Conservation (phyloP, 2,329 filamentous ascomycete genomes). For the Pezicula neosporulosa region DNA sequence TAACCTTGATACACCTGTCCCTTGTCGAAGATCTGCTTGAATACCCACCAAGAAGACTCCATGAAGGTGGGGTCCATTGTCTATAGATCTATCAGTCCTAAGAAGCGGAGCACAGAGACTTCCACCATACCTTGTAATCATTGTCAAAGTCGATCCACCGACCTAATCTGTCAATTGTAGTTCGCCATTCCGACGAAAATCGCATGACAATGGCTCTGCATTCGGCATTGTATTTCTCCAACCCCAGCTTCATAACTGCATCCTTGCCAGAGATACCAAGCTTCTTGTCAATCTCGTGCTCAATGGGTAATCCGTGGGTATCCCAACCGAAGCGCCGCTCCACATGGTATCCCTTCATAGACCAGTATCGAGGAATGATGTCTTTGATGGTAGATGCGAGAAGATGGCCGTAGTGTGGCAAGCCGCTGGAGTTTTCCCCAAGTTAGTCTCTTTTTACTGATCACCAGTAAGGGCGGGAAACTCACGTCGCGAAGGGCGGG, state of each 20-base stretch:
- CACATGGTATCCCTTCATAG: conserved; percentile 93
- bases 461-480: neutral
- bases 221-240: conserved; percentile 87
- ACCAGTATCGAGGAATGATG: conserved; percentile 94
- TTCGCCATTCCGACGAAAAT: conserved; percentile 81
- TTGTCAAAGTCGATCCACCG: conserved; percentile 98
- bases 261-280: conserved; percentile 83
- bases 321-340: conserved; percentile 95
- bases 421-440: conserved; percentile 32
- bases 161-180: conserved; percentile 82
- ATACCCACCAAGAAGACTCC: conserved; percentile 97
- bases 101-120: neutral
- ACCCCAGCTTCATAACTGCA: conserved; percentile 80
- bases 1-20: conserved; percentile 86
- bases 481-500: conserved; percentile 67
- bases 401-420: conserved; percentile 65
- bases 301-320: conserved; percentile 89
- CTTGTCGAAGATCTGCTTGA: conserved; percentile 90
- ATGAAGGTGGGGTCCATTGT: conserved; percentile 96
- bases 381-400: conserved; percentile 94
- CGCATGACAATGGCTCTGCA: conserved; percentile 93
- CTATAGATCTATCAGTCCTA: conserved; percentile 35
- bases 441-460: conserved; percentile 3
- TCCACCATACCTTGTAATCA: conserved; percentile 66
- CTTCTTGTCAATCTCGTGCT: conserved; percentile 98